These are phyloP conservation scores for Penicillium glabrum DNA, from an alignment of 2,329 filamentous ascomycete genomes.

Conservation along the genomic window DNA sequence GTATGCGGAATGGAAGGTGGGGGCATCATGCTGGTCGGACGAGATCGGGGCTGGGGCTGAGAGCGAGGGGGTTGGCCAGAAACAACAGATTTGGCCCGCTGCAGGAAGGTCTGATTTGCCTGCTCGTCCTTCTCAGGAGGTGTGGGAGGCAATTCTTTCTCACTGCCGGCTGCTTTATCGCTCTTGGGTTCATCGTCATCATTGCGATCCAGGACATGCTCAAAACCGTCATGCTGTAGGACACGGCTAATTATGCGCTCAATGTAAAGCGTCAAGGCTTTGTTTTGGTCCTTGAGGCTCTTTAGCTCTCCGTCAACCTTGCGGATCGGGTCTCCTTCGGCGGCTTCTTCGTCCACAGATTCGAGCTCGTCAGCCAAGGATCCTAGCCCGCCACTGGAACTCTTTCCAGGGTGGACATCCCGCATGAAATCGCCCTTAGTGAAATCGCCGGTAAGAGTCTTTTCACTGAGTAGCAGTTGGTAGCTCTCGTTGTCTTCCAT, in stretches of 20 bases:
- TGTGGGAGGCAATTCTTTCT: constrained; percentile 83
- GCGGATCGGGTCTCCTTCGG: constrained; percentile 60
- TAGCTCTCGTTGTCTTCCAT: constrained; percentile 99
- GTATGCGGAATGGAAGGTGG: constrained; percentile 30
- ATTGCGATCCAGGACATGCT: constrained; percentile 85
- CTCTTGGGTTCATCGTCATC: constrained; percentile 46
- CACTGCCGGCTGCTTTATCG: constrained; percentile 40
- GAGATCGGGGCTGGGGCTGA: constrained; percentile 42
- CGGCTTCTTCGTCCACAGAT: constrained; percentile 62
- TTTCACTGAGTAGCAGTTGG: constrained; percentile 89
- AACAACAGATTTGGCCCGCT: constrained; percentile 62
- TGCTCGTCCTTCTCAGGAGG: constrained; percentile 57
- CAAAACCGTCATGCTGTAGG: constrained; percentile 90
- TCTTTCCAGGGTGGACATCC: constrained; percentile 48
- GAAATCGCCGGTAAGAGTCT: constrained; percentile 93
- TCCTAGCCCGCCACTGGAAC: constrained; percentile 42
- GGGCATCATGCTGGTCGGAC: constrained; percentile 47
- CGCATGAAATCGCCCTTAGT: constrained; percentile 77
- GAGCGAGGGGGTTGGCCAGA: constrained; percentile 41
- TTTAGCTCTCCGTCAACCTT: constrained; percentile 79
- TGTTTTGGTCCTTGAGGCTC: constrained; percentile 87
- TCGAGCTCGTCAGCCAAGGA: constrained; percentile 87
- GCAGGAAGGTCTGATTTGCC: constrained; percentile 51
- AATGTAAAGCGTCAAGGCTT: constrained; percentile 94
- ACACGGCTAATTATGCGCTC: constrained; percentile 98